phyloP scores from a whole-genome alignment of 768 basidiomycete species.

The Coprinellus micaceus region DNA sequence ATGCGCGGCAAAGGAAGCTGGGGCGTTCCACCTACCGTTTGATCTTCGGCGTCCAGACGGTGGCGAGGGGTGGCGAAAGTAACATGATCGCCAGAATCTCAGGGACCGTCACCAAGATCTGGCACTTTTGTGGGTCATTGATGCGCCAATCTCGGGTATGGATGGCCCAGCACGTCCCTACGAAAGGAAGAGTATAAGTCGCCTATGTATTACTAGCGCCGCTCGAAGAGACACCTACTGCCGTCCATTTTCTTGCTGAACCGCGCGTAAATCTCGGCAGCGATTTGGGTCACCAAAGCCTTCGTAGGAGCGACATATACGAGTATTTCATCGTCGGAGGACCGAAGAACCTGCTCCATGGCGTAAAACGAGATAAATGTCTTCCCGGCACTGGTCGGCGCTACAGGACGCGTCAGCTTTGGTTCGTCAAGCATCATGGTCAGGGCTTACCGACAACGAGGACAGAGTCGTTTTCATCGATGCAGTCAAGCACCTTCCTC shows the following conservation, averaged over 20 bases:
- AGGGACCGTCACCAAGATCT: constrained; percentile 72
- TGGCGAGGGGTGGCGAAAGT: constrained; percentile 61
- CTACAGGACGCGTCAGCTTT: constrained; percentile 26
- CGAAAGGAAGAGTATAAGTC: no score
- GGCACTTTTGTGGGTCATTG: constrained; percentile 61
- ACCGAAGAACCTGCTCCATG: constrained; percentile 64
- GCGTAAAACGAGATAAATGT: constrained; percentile 78
- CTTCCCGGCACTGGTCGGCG: constrained; percentile 71
- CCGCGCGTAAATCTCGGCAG: constrained; percentile 70
- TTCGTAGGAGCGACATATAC: constrained; percentile 78
- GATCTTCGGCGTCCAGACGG: constrained; percentile 58
- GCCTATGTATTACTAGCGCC: not conserved
- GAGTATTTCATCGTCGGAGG: constrained; percentile 62
- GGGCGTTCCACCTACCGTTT: constrained; percentile 40
- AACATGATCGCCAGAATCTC: constrained; percentile 69
- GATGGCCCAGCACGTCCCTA: constrained; percentile 63
- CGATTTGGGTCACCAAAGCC: constrained; percentile 67
- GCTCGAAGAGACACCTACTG: constrained; percentile 29
- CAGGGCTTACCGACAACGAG: constrained; percentile 56
- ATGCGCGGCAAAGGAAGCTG: not conserved
- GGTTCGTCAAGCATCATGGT: not conserved
- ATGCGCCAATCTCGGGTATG: constrained; percentile 64
- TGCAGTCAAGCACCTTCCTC: constrained; percentile 56
- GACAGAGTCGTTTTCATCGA: constrained; percentile 56
- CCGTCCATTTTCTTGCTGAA: constrained; percentile 50